These are phyloP conservation scores for Penicillium riverlandense DNA, from an alignment of 495 filamentous ascomycete species.

Conservation along the genomic window DNA sequence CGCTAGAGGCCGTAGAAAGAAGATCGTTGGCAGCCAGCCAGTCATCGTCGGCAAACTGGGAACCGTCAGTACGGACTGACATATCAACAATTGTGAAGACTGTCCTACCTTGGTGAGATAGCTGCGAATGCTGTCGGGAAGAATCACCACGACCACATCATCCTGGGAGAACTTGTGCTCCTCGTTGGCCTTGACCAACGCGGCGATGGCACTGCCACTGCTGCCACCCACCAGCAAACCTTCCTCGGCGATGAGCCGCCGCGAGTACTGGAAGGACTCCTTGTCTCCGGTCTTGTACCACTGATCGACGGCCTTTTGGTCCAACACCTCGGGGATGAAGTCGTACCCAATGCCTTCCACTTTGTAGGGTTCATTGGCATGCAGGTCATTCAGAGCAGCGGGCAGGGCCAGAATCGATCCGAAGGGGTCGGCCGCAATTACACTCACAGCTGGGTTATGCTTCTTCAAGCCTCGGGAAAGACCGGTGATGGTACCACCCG, in stretches of 20 bases:
- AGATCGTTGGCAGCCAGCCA: slow-evolving; percentile 96
- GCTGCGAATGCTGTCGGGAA: slow-evolving; percentile 93
- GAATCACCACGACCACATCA: slow-evolving; percentile 80
- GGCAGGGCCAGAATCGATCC: slow-evolving; percentile 85
- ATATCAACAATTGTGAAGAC: not conserved
- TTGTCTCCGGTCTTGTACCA: slow-evolving; percentile 98
- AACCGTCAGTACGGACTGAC: slow-evolving; percentile 1
- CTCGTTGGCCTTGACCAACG: slow-evolving; percentile 69
- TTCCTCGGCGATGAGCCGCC: slow-evolving; percentile 88
- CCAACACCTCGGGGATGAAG: slow-evolving; percentile 91
- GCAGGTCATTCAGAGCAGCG: slow-evolving; percentile 64
- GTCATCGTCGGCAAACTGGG: slow-evolving; percentile 89
- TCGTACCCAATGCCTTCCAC: slow-evolving; percentile 99
- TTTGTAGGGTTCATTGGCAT: slow-evolving; percentile 82
- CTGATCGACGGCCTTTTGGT: slow-evolving; percentile 72
- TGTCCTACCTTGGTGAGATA: slow-evolving; percentile 80
- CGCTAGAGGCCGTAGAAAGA: slow-evolving; percentile 50
- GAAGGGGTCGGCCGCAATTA: slow-evolving; percentile 86
- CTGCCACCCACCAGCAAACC: slow-evolving; percentile 91
- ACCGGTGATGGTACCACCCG: slow-evolving; percentile 91
- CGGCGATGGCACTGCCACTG: slow-evolving; percentile 87
- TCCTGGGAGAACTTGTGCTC: slow-evolving; percentile 66
- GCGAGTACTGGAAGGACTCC: slow-evolving; percentile 83
- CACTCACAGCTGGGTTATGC: slow-evolving; percentile 72
- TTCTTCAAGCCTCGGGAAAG: slow-evolving; percentile 79